Conservation (phyloP, 495 filamentous ascomycete genomes). For the Penicillium tannophilum region DNA sequence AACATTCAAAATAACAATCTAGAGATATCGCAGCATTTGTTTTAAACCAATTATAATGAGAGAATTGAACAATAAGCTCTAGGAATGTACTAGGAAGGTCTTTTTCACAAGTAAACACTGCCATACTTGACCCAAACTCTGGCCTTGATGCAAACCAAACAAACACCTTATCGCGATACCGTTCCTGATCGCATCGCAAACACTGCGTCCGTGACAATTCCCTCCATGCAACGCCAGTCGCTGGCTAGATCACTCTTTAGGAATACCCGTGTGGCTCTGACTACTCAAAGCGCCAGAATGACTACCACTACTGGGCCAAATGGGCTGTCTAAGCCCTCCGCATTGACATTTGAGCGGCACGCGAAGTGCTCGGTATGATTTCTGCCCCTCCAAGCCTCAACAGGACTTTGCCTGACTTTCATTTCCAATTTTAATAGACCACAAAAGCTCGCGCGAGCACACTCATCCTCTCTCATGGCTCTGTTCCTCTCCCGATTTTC, state of each 20-base stretch:
- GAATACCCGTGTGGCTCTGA: neutral
- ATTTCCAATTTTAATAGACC: constrained; percentile 55
- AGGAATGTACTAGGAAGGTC: no score
- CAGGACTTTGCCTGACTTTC: neutral
- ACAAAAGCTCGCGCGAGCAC: constrained; percentile 94
- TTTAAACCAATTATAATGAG: no score
- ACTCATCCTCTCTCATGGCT: constrained; percentile 87
- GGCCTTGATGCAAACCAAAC: constrained; percentile 25
- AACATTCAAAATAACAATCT: neutral
- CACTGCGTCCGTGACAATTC: constrained; percentile 10
- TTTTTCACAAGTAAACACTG: no score
- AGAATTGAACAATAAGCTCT: no score
- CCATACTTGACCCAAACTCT: neutral
- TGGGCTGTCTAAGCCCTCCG: constrained; percentile 63
- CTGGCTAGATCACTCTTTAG: constrained; percentile 14
- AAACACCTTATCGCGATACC: constrained; percentile 29
- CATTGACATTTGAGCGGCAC: constrained; percentile 78
- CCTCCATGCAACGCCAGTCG: constrained; percentile 27
- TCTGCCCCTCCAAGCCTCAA: constrained; percentile 3
- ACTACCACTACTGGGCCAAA: constrained; percentile 31
- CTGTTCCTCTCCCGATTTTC: constrained; percentile 87
- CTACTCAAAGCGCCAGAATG: constrained; percentile 32
- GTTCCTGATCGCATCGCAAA: constrained; percentile 23
- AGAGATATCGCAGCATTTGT: no score
- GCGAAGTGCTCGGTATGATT: constrained; percentile 78